Conservation (phyloP, 2,329 filamentous ascomycete species). For the Aureobasidium vineae region DNA sequence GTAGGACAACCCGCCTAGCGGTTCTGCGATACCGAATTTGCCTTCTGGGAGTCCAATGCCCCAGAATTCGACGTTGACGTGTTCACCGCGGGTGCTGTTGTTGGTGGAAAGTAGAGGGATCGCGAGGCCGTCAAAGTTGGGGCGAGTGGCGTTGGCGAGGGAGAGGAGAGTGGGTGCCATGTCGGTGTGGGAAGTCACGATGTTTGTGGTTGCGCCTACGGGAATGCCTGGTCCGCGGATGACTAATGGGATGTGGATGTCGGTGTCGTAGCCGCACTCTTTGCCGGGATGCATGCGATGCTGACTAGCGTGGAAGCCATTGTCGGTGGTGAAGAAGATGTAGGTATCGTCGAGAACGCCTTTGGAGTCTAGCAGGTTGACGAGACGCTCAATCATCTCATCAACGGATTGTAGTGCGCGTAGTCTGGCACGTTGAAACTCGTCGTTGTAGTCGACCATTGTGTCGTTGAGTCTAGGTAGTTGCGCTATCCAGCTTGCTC, state of each 20-base stretch:
- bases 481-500: constrained; percentile 51
- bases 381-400: constrained; percentile 52
- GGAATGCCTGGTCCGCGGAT: constrained; percentile 59
- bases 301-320: constrained; percentile 61
- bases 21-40: constrained; percentile 33
- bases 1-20: constrained; percentile 5
- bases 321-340: constrained; percentile 62
- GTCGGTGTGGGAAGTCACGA: constrained; percentile 63
- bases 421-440: constrained; percentile 54
- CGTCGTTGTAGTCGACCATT: constrained; percentile 50
- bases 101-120: constrained; percentile 43
- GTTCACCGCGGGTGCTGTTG: constrained; percentile 44
- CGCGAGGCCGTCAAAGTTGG: constrained; percentile 58
- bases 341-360: constrained; percentile 50
- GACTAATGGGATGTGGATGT: constrained; percentile 60
- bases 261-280: constrained; percentile 58
- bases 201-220: constrained; percentile 42
- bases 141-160: constrained; percentile 41
- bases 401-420: constrained; percentile 56
- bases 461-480: constrained; percentile 46
- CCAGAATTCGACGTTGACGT: constrained; percentile 46
- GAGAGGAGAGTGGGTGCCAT: constrained; percentile 60
- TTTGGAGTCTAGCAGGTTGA: constrained; percentile 45
- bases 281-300: constrained; percentile 60
- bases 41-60: constrained; percentile 40